Evolutionary conservation across 2,329 filamentous ascomycete species (phyloP).

Genomic region (Fonsecaea erecta): DNA sequence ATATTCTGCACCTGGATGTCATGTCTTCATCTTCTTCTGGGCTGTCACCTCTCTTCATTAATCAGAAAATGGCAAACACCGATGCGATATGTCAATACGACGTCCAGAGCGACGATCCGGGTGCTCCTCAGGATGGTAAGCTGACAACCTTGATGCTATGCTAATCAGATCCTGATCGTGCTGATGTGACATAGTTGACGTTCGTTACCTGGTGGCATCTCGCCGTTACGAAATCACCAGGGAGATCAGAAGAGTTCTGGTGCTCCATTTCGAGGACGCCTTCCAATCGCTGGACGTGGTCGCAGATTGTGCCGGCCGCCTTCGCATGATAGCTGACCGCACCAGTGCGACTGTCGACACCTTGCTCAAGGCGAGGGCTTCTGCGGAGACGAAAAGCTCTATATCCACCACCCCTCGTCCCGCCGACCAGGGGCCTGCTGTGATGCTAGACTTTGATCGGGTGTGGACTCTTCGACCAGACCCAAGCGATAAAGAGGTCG

Average conservation of each 20-base stretch:
- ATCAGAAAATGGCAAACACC: conserved; percentile 35
- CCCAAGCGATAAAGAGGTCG: conserved; percentile 25
- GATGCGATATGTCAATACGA: conserved; percentile 30
- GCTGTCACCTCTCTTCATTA: conserved; percentile 34
- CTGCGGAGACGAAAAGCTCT: not conserved
- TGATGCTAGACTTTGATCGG: conserved; percentile 19
- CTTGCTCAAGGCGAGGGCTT: conserved; percentile 10
- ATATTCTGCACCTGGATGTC: conserved; percentile 35
- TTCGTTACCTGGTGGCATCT: conserved; percentile 33
- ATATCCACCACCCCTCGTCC: not conserved
- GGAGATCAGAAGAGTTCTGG: conserved; percentile 29
- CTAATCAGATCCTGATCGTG: not conserved
- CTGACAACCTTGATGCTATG: not conserved
- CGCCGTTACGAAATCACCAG: conserved; percentile 33
- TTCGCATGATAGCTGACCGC: conserved; percentile 19
- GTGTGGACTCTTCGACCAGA: conserved; percentile 29
- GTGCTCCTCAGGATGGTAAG: conserved; percentile 7
- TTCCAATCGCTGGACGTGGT: conserved; percentile 23
- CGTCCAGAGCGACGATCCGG: not conserved
- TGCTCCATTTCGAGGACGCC: conserved; percentile 30
- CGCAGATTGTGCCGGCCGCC: conserved; percentile 14
- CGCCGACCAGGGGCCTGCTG: not conserved
- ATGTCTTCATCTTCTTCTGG: conserved; percentile 34
- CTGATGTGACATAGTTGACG: conserved; percentile 25
- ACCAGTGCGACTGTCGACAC: conserved; percentile 11